phyloP scores from a whole-genome alignment of 2,329 filamentous ascomycete species.

The Diaporthe citriasiana region DNA sequence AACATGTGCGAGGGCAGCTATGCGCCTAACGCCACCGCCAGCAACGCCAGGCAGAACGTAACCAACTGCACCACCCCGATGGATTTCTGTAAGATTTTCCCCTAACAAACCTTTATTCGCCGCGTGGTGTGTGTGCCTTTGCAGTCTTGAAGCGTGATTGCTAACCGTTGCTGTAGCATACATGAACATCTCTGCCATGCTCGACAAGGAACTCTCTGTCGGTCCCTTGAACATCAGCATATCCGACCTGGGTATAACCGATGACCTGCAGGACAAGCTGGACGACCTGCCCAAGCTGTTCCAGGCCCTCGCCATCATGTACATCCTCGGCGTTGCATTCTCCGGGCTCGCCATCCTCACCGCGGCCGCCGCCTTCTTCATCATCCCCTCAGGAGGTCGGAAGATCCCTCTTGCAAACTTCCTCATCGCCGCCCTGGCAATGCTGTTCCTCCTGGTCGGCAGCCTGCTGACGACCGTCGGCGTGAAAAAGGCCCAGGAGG shows the following conservation, averaged over 20 bases:
- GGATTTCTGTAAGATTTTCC: slow-evolving; percentile 39
- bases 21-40: slow-evolving; percentile 47
- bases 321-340: slow-evolving; percentile 59
- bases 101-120: background rate
- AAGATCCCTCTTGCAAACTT: slow-evolving; percentile 54
- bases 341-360: slow-evolving; percentile 60
- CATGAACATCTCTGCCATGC: slow-evolving; percentile 62
- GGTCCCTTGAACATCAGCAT: slow-evolving; percentile 61
- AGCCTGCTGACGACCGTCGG: slow-evolving; percentile 60
- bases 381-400: slow-evolving; percentile 38
- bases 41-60: slow-evolving; percentile 46
- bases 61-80: slow-evolving; percentile 47
- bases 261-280: slow-evolving; percentile 61
- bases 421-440: slow-evolving; percentile 53
- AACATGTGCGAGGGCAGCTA: slow-evolving; percentile 51
- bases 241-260: slow-evolving; percentile 60
- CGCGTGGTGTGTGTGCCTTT: no score
- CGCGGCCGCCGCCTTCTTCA: slow-evolving; percentile 52
- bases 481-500: slow-evolving; percentile 56
- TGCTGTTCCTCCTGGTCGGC: slow-evolving; percentile 56
- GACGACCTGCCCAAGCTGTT: slow-evolving; percentile 64
- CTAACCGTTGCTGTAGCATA: slow-evolving; percentile 23
- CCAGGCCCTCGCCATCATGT: slow-evolving; percentile 63
- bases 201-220: slow-evolving; percentile 62
- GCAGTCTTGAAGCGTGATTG: background rate